Evolutionary conservation across 1,139 yeast species (phyloP), one percentile per base, ranked within the genome.

Genomic region (Geotrichum klebahnii): DNA sequence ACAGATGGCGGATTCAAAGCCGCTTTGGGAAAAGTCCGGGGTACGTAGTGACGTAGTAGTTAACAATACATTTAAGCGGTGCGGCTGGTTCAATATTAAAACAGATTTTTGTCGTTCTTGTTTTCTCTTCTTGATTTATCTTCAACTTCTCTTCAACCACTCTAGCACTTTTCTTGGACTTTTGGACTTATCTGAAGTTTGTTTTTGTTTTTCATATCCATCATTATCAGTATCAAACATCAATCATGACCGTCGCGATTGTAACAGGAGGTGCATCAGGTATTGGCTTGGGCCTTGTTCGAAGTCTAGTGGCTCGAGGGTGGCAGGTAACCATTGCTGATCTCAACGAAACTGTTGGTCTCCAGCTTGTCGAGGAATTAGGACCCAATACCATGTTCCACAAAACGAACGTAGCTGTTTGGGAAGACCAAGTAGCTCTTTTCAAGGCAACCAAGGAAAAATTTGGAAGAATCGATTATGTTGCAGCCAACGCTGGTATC

Each of bases 181-280:
- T n/a, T n/a, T n/a, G n/a, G n/a, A n/a, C n/a, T n/a, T n/a, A n/a
- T n/a, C n/a, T n/a, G n/a, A n/a, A n/a, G n/a, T n/a, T n/a, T n/a
- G n/a, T n/a, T n/a, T n/a, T 28, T 12, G 31, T 28, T 28, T 28
- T 12, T 28, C 31, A 28, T 8, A 14, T 32, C 16, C 16, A 32
- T 5, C 35, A 32, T 9, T 9, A 32, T 4, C 5, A 5, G 16
- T n/a, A 32, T 10, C n/a, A 5, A 5, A 32, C 35, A 4, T 10
- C n/a, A 9, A 5, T n/a, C n/a, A 32, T 32, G 35, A 32, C 35
- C 16, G 35, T 32, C 35, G 35, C 35, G n/a, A 32, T 32, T 10
- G 35, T 32, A 5, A 32, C 35, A n/a, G 35, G 35, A 32, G 35
- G 35, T 9, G 35, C 35, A 5, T 32, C 35, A 10, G 35, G 35